Percentiles rank a stretch among this genome's conserved stretches.
phyloP scores from a whole-genome alignment of 192 early-diverging fungal species.

The Backusella westeae region DNA sequence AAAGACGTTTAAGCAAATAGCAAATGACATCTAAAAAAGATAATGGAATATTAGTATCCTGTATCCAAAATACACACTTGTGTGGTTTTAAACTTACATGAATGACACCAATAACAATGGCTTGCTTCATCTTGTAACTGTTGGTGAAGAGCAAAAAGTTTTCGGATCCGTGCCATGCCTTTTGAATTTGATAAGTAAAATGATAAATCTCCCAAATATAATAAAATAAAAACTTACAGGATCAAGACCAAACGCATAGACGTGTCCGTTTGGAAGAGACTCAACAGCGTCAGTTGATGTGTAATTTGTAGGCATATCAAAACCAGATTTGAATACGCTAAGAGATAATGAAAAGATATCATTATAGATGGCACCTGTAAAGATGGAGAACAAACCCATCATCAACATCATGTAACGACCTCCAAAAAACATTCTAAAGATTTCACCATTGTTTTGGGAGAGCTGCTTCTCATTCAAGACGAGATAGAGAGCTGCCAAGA shows the following conservation, averaged over 20 bases:
- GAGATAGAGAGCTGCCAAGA: constrained; percentile 72
- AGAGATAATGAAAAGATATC: constrained; percentile 92
- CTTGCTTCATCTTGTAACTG: constrained; percentile 99
- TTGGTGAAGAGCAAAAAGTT: constrained; percentile 95
- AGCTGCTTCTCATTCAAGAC: constrained; percentile 80
- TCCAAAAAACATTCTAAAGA: constrained; percentile 85
- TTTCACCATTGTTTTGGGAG: constrained; percentile 71
- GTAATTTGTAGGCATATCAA: constrained; percentile 67
- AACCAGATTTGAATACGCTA: constrained; percentile 74
- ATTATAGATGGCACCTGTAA: constrained; percentile 97
- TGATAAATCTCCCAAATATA: background rate
- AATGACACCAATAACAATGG: constrained; percentile 91
- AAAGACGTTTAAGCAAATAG: constrained; percentile 82
- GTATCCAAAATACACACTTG: background rate
- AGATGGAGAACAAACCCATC: constrained; percentile 98
- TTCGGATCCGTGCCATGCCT: constrained; percentile 86
- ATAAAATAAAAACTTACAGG: constrained; percentile 42
- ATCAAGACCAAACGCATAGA: constrained; percentile 85
- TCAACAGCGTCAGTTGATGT: constrained; percentile 56
- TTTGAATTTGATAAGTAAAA: too few relatives aligned
- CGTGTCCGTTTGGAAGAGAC: constrained; percentile 57
- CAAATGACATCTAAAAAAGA: constrained; percentile 76
- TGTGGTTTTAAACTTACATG: constrained; percentile 40
- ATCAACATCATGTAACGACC: constrained; percentile 98
- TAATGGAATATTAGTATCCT: background rate